A percentile compares a stretch with the other conserved stretches of the same genome.
Conservation (phyloP, 495 filamentous ascomycete species). For the Melanomma pulvis-pyrius region DNA sequence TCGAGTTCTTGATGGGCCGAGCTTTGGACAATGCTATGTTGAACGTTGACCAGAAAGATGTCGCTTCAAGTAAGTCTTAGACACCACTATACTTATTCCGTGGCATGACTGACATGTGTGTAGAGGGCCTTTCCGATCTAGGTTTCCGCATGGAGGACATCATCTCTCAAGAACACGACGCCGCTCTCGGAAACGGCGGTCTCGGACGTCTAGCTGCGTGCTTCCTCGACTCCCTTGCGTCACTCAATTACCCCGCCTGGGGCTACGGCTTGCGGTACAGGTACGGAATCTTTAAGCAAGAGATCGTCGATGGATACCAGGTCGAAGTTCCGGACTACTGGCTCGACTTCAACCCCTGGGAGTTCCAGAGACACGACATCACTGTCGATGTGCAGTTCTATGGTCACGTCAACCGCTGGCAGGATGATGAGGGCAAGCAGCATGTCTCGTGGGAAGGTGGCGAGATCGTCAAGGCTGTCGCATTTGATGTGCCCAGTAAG, state of each 20-base stretch:
- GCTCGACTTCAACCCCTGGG: constrained; percentile 99
- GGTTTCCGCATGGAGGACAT: constrained; percentile 97
- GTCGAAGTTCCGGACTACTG: constrained; percentile 98
- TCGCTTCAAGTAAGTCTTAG: constrained; percentile 68
- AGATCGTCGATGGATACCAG: constrained; percentile 96
- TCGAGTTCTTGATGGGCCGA: constrained; percentile 97
- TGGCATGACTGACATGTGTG: background rate
- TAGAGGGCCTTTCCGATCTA: constrained; percentile 81
- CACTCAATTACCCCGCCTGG: constrained; percentile 94
- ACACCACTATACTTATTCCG: background rate
- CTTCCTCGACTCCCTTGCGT: constrained; percentile 93
- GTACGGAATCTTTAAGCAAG: constrained; percentile 99
- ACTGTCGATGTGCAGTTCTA: constrained; percentile 97
- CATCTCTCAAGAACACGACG: constrained; percentile 92
- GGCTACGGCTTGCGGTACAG: constrained; percentile 93
- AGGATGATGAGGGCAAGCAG: constrained; percentile 75
- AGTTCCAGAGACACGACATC: constrained; percentile 93
- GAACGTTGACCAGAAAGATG: constrained; percentile 84
- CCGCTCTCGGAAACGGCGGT: constrained; percentile 93
- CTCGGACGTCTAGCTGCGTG: constrained; percentile 93
- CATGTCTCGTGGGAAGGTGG: constrained; percentile 82
- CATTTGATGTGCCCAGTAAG: constrained; percentile 83
- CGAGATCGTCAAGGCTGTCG: constrained; percentile 88
- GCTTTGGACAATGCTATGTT: constrained; percentile 98
- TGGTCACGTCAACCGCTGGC: constrained; percentile 72